A percentile compares a stretch with the other conserved stretches of the same genome.
Conservation (phyloP, 2,329 filamentous ascomycete species). For the Aspergillus eucalypticola region DNA sequence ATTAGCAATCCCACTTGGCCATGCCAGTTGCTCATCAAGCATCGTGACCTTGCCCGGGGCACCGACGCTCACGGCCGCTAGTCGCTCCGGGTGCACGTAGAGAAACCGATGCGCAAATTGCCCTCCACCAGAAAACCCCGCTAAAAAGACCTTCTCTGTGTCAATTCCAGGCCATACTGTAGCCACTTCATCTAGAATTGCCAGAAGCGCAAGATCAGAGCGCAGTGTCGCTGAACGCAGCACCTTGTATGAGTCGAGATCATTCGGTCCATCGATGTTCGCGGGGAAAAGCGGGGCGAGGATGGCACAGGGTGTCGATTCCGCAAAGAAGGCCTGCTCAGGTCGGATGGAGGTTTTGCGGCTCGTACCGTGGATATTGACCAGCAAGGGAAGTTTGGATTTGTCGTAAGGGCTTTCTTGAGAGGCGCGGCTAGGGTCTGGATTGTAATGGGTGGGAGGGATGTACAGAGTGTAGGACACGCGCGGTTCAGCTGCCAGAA, state of each 20-base stretch:
- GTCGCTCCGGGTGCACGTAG: neutral
- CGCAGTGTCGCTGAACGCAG: neutral
- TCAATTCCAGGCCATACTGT: neutral
- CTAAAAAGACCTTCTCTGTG: neutral
- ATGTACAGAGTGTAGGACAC: neutral
- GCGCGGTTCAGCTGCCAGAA: neutral
- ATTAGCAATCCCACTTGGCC: neutral
- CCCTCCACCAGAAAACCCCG: neutral
- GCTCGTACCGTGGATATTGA: neutral
- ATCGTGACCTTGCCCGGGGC: neutral
- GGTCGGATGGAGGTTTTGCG: neutral
- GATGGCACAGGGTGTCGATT: neutral
- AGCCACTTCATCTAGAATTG: neutral
- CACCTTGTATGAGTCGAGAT: neutral
- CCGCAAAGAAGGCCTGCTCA: neutral
- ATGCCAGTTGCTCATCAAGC: neutral
- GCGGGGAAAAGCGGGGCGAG: neutral
- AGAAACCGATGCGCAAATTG: neutral
- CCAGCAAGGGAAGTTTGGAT: neutral
- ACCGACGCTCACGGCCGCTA: neutral
- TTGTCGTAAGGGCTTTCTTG: neutral
- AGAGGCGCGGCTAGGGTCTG: neutral
- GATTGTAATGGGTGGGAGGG: neutral
- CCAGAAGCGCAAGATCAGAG: neutral
- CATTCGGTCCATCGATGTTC: neutral